A percentile compares a stretch with the other conserved stretches of the same genome.
Conservation (phyloP, 1,139 yeast species). For the Candida tunisiensis region DNA sequence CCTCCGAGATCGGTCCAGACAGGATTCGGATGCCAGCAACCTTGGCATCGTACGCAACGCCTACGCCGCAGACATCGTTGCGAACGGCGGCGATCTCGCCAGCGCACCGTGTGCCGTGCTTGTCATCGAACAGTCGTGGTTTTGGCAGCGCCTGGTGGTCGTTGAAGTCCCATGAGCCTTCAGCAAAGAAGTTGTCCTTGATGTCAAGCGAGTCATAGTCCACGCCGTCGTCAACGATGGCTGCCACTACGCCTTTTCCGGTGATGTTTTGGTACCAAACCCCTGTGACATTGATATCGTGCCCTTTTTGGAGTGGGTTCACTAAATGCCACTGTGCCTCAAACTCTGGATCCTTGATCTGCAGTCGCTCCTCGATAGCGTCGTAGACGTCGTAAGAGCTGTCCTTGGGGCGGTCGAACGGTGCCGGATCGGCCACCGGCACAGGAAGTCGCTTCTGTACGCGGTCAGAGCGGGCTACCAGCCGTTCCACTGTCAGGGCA, state of each 20-base stretch:
- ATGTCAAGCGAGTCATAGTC: constrained; percentile 69
- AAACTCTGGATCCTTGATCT: constrained; percentile 69
- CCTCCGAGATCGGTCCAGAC: constrained; percentile 62
- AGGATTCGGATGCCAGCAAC: constrained; percentile 86
- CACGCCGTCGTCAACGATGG: constrained; percentile 88
- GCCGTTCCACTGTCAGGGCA: too few species aligned
- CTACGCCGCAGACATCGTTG: constrained; percentile 83
- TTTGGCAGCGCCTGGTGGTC: constrained; percentile 58
- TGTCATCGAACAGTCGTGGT: constrained; percentile 70
- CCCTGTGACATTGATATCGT: constrained; percentile 77
- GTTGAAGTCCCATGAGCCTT: constrained; percentile 88
- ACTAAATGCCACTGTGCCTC: constrained; percentile 79
- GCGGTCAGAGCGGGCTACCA: constrained; percentile 4
- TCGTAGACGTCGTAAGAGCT: background rate
- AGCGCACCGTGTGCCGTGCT: constrained; percentile 97
- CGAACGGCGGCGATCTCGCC: constrained; percentile 86
- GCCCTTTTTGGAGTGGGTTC: constrained; percentile 54
- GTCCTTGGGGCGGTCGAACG: constrained; percentile 1
- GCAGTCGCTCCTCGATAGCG: constrained; percentile 27
- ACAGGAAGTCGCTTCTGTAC: constrained; percentile 1
- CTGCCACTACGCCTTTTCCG: constrained; percentile 65
- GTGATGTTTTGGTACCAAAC: constrained; percentile 74
- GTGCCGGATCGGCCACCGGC: background rate
- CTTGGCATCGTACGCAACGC: constrained; percentile 76
- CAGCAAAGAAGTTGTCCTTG: constrained; percentile 43